Evolutionary conservation across 768 basidiomycete genomes (phyloP).

Genomic region (Pleurotus salmoneostramineus): DNA sequence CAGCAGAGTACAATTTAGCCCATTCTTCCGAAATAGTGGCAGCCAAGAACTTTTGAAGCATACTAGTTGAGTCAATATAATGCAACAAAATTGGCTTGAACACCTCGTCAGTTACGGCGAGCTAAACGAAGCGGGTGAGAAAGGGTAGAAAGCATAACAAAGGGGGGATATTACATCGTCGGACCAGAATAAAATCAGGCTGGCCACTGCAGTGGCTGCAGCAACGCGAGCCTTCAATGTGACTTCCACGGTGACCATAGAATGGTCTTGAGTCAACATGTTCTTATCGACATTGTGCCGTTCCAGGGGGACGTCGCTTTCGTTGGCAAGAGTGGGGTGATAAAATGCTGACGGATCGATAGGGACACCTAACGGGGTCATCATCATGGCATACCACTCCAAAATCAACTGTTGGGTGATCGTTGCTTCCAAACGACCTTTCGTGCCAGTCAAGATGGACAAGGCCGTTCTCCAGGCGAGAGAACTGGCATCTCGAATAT

Average conservation of each 20-base stretch:
- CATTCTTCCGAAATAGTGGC: constrained; percentile 90
- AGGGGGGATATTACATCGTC: constrained; percentile 33
- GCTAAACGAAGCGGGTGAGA: constrained; percentile 14
- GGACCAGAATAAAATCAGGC: constrained; percentile 67
- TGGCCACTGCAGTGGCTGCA: constrained; percentile 73
- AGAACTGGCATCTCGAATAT: constrained; percentile 74
- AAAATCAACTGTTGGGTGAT: constrained; percentile 59
- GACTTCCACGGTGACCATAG: constrained; percentile 72
- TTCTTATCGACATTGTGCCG: constrained; percentile 95
- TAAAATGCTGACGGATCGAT: constrained; percentile 72
- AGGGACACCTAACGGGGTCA: constrained; percentile 85
- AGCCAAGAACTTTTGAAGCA: constrained; percentile 86
- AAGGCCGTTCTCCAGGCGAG: constrained; percentile 73
- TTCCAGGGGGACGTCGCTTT: constrained; percentile 48
- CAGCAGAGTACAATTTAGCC: constrained; percentile 57
- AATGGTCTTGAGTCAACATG: constrained; percentile 87
- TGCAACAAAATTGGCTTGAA: constrained; percentile 75
- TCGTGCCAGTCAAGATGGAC: constrained; percentile 40
- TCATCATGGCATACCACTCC: constrained; percentile 84
- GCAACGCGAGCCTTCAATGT: constrained; percentile 79
- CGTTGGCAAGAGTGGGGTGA: constrained; percentile 46
- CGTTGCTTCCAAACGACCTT: constrained; percentile 47
- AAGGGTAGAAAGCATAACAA: not conserved
- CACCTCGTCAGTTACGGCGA: constrained; percentile 48
- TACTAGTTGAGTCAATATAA: constrained; percentile 84